Conservation (phyloP, 139 green algal genomes). For the Spirogloea muscicola region DNA sequence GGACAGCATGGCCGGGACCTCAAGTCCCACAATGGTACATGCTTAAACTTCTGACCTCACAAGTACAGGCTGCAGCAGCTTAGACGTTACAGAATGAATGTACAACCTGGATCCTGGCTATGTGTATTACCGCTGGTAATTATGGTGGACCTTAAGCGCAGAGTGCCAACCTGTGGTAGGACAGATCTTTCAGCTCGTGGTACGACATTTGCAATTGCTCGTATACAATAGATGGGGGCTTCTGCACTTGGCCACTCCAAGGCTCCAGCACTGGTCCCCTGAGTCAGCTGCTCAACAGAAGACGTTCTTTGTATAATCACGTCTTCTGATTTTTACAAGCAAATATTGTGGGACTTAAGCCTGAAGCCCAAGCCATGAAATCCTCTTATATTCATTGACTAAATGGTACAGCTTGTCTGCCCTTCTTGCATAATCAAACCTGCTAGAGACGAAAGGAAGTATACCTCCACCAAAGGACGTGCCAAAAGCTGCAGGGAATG, state of each 20-base stretch:
- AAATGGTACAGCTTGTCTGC: not conserved
- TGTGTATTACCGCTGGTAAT: too few relatives aligned
- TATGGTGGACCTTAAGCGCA: too few relatives aligned
- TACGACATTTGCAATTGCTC: slow-evolving; percentile 12
- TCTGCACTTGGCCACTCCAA: slow-evolving; percentile 26
- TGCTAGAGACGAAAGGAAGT: not conserved
- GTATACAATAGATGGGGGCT: slow-evolving; percentile 43
- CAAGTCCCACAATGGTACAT: too few relatives aligned
- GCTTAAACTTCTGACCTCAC: too few relatives aligned
- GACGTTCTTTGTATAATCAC: not conserved
- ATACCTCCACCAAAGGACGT: slow-evolving; percentile 35
- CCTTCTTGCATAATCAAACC: not conserved
- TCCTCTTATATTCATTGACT: not conserved
- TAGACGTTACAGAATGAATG: too few relatives aligned
- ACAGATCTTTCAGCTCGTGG: slow-evolving; percentile 4
- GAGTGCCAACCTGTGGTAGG: slow-evolving; percentile 35
- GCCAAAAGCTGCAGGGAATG: slow-evolving; percentile 25
- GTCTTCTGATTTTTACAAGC: not conserved
- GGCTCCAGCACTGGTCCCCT: slow-evolving; percentile 3
- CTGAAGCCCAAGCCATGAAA: not conserved
- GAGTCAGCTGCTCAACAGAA: slow-evolving; percentile 1
- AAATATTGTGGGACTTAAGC: not conserved
- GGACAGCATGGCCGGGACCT: too few relatives aligned
- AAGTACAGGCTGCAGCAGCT: too few relatives aligned
- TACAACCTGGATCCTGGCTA: too few relatives aligned